Conservation (phyloP, 2,329 filamentous ascomycete species). For the Myriangium duriaei region DNA sequence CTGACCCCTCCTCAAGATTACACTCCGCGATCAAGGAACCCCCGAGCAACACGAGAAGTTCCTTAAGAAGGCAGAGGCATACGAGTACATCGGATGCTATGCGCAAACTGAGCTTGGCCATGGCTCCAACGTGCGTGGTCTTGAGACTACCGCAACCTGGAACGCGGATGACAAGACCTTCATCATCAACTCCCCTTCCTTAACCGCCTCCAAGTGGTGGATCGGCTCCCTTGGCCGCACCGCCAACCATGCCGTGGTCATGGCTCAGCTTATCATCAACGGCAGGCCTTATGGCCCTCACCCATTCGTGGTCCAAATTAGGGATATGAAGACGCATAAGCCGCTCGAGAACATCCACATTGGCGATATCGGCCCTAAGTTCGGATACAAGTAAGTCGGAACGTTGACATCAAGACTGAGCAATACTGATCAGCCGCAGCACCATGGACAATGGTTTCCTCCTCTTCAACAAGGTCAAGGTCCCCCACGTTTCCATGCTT, state of each 20-base stretch:
- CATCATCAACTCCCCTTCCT: conserved; percentile 56
- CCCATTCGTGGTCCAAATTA: conserved; percentile 64
- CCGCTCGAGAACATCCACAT: conserved; percentile 58
- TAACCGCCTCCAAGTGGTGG: conserved; percentile 77
- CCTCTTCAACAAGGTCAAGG: conserved; percentile 62
- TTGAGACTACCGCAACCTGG: conserved; percentile 64
- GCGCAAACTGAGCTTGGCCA: conserved; percentile 72
- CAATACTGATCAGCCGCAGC: no score
- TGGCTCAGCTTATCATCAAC: conserved; percentile 60
- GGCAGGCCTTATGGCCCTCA: conserved; percentile 62
- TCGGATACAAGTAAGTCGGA: conserved; percentile 50
- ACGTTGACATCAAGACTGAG: no score
- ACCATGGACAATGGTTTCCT: conserved; percentile 76
- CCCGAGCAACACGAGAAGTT: conserved; percentile 63
- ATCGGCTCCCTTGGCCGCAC: conserved; percentile 65
- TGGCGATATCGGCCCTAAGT: conserved; percentile 71
- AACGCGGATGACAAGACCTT: conserved; percentile 63
- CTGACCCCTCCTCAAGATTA: conserved; percentile 35
- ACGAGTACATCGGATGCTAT: conserved; percentile 66
- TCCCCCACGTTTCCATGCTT: conserved; percentile 63
- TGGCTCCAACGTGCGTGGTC: conserved; percentile 61
- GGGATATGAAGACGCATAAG: conserved; percentile 56
- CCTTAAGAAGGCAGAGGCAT: conserved; percentile 54
- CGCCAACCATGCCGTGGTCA: conserved; percentile 66
- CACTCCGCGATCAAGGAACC: conserved; percentile 57